Evolutionary conservation across 495 filamentous ascomycete species (phyloP).

Genomic region (Jackrogersella multiformis): DNA sequence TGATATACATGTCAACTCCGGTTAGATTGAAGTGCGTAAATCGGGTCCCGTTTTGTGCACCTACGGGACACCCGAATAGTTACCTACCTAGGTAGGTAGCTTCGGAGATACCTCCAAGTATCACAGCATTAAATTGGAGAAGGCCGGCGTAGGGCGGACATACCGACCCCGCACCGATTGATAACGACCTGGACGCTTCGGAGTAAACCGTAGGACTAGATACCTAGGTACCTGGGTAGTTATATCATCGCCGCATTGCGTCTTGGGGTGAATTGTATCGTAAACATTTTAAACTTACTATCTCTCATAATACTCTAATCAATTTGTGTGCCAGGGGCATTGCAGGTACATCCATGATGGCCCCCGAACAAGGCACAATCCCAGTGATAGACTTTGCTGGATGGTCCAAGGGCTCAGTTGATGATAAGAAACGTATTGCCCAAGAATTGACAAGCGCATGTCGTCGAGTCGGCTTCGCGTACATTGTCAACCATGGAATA

Average conservation of each 20-base stretch:
- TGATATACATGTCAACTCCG: too few species aligned
- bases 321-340: neutral
- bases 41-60: too few species aligned
- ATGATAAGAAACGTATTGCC: constrained; percentile 54
- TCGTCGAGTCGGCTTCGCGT: constrained; percentile 67
- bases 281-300: neutral
- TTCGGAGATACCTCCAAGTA: too few species aligned
- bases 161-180: constrained; percentile 13
- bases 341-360: neutral
- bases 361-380: constrained; percentile 43
- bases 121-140: neutral
- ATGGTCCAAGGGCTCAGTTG: constrained; percentile 44
- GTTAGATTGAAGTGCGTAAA: too few species aligned
- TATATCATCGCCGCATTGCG: neutral
- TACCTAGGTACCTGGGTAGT: too few species aligned
- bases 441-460: constrained; percentile 62
- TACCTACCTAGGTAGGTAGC: too few species aligned
- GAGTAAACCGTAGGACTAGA: neutral
- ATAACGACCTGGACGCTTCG: constrained; percentile 10
- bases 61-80: too few species aligned
- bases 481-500: constrained; percentile 66
- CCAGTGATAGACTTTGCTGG: constrained; percentile 64
- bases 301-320: too few species aligned
- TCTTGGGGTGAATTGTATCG: neutral
- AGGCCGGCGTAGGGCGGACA: neutral